Conservation (phyloP, 1,284 basidiomycete species). For the Pterulicium gracile region DNA sequence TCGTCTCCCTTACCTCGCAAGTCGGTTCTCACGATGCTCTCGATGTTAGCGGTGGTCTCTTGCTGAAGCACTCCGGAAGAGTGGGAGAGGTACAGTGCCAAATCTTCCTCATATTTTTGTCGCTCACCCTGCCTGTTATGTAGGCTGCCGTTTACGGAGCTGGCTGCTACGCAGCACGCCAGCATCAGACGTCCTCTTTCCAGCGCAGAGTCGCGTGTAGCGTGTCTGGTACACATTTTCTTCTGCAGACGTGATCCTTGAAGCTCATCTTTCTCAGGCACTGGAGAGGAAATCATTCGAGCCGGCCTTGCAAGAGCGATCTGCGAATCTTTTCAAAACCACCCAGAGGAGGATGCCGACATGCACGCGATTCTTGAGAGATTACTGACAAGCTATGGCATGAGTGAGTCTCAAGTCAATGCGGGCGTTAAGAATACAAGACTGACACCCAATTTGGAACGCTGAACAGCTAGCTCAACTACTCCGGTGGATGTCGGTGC, state of each 20-base stretch:
- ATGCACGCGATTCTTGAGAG: slow-evolving; percentile 18
- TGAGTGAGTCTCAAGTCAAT: no score
- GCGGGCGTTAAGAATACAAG: no score
- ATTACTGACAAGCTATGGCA: no score
- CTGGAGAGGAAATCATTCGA: slow-evolving; percentile 31
- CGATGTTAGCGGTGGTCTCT: slow-evolving; percentile 49
- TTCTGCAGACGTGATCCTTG: neutral
- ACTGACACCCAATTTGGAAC: no score
- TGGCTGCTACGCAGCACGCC: slow-evolving; percentile 27
- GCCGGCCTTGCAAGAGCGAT: slow-evolving; percentile 23
- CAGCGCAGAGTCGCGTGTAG: slow-evolving; percentile 23
- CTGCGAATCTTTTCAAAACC: slow-evolving; percentile 17
- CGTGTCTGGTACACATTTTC: slow-evolving; percentile 24
- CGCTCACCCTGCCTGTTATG: neutral
- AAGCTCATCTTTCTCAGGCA: slow-evolving; percentile 18
- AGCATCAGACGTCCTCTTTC: neutral
- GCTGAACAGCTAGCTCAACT: no score
- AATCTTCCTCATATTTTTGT: neutral
- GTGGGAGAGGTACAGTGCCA: slow-evolving; percentile 48
- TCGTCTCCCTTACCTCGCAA: neutral
- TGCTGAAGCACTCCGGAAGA: slow-evolving; percentile 60
- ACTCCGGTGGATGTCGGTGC: no score
- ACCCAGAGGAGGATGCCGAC: slow-evolving; percentile 14
- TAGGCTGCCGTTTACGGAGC: slow-evolving; percentile 20
- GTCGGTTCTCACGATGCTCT: slow-evolving; percentile 4